phyloP scores from a whole-genome alignment of 192 early-diverging fungal species.

The Linderina pennispora region DNA sequence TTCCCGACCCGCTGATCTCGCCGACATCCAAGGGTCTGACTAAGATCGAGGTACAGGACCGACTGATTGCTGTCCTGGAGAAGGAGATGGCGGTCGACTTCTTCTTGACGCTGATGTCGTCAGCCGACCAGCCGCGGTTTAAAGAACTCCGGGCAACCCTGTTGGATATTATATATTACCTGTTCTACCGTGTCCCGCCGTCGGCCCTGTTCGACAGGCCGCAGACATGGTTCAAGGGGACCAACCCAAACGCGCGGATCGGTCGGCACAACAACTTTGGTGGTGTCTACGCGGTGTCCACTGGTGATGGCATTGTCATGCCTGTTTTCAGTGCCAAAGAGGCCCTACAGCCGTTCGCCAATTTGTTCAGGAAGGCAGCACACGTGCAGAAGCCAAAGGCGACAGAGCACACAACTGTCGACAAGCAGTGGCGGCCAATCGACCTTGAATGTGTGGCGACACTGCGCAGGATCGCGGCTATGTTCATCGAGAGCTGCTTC shows the following conservation, averaged over 20 bases:
- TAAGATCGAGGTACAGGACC: conserved; percentile 62
- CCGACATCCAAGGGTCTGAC: conserved; percentile 49
- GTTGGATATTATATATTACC: conserved; percentile 40
- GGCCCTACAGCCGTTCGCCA: conserved; percentile 37
- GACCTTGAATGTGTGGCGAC: conserved; percentile 16
- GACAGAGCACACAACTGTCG: conserved; percentile 7
- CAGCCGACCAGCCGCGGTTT: conserved; percentile 51
- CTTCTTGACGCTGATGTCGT: conserved; percentile 66
- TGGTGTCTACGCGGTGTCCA: conserved; percentile 54
- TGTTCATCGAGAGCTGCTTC: conserved; percentile 42
- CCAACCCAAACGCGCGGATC: conserved; percentile 11
- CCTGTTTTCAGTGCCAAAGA: conserved; percentile 36
- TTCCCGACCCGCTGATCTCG: conserved; percentile 62
- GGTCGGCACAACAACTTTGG: conserved; percentile 62
- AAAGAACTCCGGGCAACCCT: conserved; percentile 30
- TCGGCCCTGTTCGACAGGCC: conserved; percentile 23
- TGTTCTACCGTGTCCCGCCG: conserved; percentile 41
- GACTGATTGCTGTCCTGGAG: conserved; percentile 49
- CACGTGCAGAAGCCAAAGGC: conserved; percentile 15
- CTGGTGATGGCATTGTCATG: conserved; percentile 38
- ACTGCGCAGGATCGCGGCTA: conserved; percentile 25
- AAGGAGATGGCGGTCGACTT: conserved; percentile 60
- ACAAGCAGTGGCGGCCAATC: conserved; percentile 25
- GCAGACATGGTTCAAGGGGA: conserved; percentile 16
- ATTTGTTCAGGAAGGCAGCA: conserved; percentile 17